A percentile compares a stretch with the other conserved stretches of the same genome.
phyloP scores from a whole-genome alignment of 2,329 filamentous ascomycete genomes.

The Chrysosporium queenslandicum region DNA sequence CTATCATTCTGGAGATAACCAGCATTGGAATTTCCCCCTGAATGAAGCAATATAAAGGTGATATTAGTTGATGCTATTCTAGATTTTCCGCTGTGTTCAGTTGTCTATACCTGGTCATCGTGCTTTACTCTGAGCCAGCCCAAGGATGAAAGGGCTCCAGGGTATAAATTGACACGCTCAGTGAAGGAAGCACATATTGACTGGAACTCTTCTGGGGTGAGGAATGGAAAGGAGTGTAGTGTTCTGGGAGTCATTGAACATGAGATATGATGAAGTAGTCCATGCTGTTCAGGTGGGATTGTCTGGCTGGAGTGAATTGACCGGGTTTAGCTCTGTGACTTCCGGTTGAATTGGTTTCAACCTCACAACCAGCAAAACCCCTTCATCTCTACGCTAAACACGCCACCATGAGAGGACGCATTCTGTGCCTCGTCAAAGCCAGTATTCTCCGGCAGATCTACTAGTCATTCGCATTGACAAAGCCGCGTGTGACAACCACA shows the following conservation, averaged over 20 bases:
- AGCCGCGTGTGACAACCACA: too few species aligned
- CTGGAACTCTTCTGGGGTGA: constrained; percentile 10
- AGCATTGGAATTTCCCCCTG: constrained; percentile 9
- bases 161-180: constrained; percentile 3
- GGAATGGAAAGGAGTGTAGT: constrained; percentile 11
- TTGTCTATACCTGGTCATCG: constrained; percentile 6
- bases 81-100: background rate
- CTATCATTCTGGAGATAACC: constrained; percentile 4
- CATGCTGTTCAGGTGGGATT: background rate
- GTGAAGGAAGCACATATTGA: constrained; percentile 7
- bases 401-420: background rate
- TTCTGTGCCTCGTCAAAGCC: background rate
- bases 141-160: background rate
- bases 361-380: background rate
- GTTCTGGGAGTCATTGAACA: background rate
- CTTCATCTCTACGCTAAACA: background rate
- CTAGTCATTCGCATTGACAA: too few species aligned
- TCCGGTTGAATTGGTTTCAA: constrained; percentile 1
- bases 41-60: background rate
- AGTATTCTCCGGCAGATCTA: background rate
- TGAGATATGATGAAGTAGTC: too few species aligned
- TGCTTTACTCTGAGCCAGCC: constrained; percentile 10
- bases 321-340: background rate
- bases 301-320: too few species aligned
- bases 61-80: background rate